Evolutionary conservation across 2,329 filamentous ascomycete species (phyloP).

Genomic region (Ophiostoma perfectum): DNA sequence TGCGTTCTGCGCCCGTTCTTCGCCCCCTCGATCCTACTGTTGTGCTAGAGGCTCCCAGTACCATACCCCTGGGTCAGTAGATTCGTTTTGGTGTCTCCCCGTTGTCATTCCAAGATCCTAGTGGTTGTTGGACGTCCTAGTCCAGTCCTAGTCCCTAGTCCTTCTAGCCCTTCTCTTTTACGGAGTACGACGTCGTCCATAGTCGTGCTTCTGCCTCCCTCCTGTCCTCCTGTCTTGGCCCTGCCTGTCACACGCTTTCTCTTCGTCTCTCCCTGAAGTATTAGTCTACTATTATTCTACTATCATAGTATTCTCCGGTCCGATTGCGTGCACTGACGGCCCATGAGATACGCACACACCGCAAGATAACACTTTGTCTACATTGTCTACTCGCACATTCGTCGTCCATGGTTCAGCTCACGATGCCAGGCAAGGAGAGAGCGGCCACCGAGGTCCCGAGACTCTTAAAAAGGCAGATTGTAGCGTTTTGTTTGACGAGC

Average conservation of each 20-base stretch:
- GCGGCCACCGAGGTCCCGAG: no score
- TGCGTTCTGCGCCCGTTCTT: background rate
- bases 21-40: constrained; percentile 9
- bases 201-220: no score
- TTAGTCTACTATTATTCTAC: background rate
- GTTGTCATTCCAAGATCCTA: constrained; percentile 8
- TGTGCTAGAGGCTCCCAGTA: constrained; percentile 7
- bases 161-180: background rate
- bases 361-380: background rate
- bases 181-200: no score
- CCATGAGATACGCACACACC: background rate
- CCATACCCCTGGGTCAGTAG: constrained; percentile 11
- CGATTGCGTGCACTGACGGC: background rate
- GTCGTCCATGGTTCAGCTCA: background rate
- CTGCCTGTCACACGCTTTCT: no score
- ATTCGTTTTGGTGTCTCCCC: constrained; percentile 1
- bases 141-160: background rate
- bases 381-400: background rate
- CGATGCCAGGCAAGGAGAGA: background rate
- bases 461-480: no score
- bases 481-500: no score
- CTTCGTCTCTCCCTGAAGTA: no score
- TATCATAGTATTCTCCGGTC: background rate
- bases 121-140: constrained; percentile 10
- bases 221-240: no score